Evolutionary conservation across 306 rosid genomes (phyloP).

Genomic region (Citrullus colocynthis): DNA sequence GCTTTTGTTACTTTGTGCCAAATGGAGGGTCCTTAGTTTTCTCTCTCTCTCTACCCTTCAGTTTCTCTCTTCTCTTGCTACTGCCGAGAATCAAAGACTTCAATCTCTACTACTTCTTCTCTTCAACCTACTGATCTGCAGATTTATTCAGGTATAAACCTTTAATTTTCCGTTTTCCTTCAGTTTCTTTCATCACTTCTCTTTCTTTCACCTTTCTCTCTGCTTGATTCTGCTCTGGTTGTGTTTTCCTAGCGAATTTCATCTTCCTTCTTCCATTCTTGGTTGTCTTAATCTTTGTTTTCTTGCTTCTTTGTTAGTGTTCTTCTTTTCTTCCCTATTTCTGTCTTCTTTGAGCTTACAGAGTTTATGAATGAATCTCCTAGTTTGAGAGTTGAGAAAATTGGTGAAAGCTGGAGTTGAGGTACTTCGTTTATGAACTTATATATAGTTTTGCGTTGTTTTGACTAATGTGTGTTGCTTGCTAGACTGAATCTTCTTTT

Average conservation of each 20-base stretch:
- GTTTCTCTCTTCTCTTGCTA: not conserved
- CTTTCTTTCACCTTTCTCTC: not conserved
- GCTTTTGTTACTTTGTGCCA: slow-evolving; percentile 45
- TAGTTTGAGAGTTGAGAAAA: not conserved
- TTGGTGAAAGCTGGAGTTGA: not conserved
- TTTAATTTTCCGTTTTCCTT: slow-evolving; percentile 6
- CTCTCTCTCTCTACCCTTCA: slow-evolving; percentile 8
- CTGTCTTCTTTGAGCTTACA: not conserved
- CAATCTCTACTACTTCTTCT: slow-evolving; percentile 10
- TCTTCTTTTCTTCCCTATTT: not conserved
- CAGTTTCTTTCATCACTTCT: not conserved
- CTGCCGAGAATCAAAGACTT: not conserved
- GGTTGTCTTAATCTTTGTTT: not conserved
- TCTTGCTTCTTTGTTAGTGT: not conserved
- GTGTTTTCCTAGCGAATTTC: not conserved
- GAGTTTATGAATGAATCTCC: not conserved
- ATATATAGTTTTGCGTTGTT: not conserved
- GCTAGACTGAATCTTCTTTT: not conserved
- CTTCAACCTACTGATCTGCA: slow-evolving; percentile 23
- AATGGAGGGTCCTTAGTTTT: slow-evolving; percentile 55
- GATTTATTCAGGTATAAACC: slow-evolving; percentile 33
- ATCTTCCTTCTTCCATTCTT: not conserved
- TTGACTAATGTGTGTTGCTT: not conserved
- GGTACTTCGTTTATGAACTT: not conserved
- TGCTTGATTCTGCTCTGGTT: not conserved